Evolutionary conservation across 2,329 filamentous ascomycete species (phyloP).

Genomic region (Sodiomyces alkalinus): DNA sequence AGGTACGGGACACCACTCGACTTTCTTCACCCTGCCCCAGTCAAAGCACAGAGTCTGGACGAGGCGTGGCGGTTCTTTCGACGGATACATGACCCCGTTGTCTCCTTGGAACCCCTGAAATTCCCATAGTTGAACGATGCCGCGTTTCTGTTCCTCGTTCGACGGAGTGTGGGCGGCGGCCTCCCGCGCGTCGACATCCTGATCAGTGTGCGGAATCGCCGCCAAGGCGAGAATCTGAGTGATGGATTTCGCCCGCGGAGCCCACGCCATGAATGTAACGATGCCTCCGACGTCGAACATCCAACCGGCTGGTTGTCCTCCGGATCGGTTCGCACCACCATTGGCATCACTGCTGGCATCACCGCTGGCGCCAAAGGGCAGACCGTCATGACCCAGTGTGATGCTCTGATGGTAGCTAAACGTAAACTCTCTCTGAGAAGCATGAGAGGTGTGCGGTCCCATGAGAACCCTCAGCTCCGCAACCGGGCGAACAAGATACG

Average conservation of each 20-base stretch:
- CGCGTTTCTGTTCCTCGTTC: constrained; percentile 23
- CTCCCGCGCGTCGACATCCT: constrained; percentile 25
- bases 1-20: constrained; percentile 37
- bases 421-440: no score
- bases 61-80: constrained; percentile 20
- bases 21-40: constrained; percentile 31
- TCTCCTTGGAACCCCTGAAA: constrained; percentile 18
- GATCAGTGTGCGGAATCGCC: constrained; percentile 33
- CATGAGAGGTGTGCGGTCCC: no score
- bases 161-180: constrained; percentile 15
- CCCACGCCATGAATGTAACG: constrained; percentile 37
- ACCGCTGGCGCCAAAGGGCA: constrained; percentile 14
- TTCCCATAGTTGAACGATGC: constrained; percentile 37
- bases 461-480: constrained; percentile 17
- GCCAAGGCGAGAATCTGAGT: constrained; percentile 36
- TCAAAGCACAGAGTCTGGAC: constrained; percentile 30
- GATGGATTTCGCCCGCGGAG: constrained; percentile 19
- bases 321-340: no score
- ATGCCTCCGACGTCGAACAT: constrained; percentile 39
- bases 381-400: constrained; percentile 13
- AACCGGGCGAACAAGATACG: constrained; percentile 13
- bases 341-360: constrained; percentile 2
- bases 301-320: constrained; percentile 30
- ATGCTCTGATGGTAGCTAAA: constrained; percentile 12
- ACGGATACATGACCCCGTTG: constrained; percentile 18